These are phyloP conservation scores for Ceratobasidium sp. DNA, from an alignment of 1,284 basidiomycete species.

Conservation along the genomic window DNA sequence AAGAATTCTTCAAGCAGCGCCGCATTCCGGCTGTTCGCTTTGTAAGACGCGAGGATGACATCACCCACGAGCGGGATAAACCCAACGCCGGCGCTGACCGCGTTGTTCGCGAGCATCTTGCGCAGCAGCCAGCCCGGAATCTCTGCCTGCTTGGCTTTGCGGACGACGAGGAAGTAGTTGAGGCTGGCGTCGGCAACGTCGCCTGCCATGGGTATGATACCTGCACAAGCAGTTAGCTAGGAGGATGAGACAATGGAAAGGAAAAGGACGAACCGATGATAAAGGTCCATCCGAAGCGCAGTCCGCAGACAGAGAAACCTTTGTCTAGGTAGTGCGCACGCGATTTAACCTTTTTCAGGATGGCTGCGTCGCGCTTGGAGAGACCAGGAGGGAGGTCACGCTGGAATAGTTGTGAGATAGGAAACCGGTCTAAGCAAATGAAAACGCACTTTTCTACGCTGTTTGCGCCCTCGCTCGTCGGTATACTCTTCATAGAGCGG, in stretches of 20 bases:
- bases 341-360: constrained; percentile 79
- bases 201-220: constrained; percentile 80
- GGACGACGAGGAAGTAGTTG: constrained; percentile 84
- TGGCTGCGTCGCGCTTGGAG: constrained; percentile 79
- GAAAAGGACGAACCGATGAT: constrained; percentile 67
- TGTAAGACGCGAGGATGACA: constrained; percentile 78
- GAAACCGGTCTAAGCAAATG: constrained; percentile 10
- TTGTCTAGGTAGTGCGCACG: constrained; percentile 94
- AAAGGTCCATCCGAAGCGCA: constrained; percentile 90
- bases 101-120: constrained; percentile 85
- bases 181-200: constrained; percentile 74
- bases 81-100: constrained; percentile 77
- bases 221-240: constrained; percentile 54
- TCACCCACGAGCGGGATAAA: constrained; percentile 86
- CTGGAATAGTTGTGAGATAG: constrained; percentile 58
- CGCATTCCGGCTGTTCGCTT: constrained; percentile 92
- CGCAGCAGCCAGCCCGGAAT: constrained; percentile 76
- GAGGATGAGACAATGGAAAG: not conserved
- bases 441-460: constrained; percentile 73
- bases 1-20: constrained; percentile 78
- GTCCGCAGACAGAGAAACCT: constrained; percentile 84
- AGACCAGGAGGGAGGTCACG: constrained; percentile 82
- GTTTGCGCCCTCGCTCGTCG: constrained; percentile 74
- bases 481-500: constrained; percentile 84
- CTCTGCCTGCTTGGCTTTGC: constrained; percentile 80